Evolutionary conservation across 768 basidiomycete genomes (phyloP), one percentile per base, ranked within the genome.

Genomic region (Tubosaeta sp.): DNA sequence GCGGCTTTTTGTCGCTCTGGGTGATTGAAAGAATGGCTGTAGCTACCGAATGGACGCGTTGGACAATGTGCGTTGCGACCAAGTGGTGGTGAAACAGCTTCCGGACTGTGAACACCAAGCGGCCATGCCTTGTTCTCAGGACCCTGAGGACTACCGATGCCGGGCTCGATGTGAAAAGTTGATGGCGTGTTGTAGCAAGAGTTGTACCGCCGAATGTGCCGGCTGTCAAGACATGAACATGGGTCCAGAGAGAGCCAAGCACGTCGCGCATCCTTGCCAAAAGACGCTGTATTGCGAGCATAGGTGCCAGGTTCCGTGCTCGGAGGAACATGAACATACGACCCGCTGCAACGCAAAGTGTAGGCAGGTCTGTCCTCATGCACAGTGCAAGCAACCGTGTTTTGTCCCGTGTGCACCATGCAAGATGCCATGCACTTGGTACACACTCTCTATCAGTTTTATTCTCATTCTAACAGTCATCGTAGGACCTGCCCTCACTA

Each of bases 351-450:
- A 52, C 45, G 57, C 70, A 18, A 52, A 59, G 6, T 86, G 83
- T 53, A 71, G 78, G 19, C 82, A 85, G 57, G 66, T 62, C 13
- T 87, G 85, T 57, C 39, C 59, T 14, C 85, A 86, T 60, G 69
- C 78, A 1, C 66, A 62, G 12, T 86, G 85, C 60, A 67, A 50
- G 6, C 58, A 62, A 1, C 56, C 65, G 16, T 87, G 86, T 53
- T 79, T 75, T 1, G 68, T 58, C 0, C 76, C 78, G 1, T 86
- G 85, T 55, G 73, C 79, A 1, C 82, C 84, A 3, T 87, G 86
- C 61, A 74, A 79, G 57, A 77, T 83, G 56, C 67, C 73, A 4
- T 88, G 86, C 55, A 71, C 70, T 4, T 87, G 86, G 82, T 59
- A 49, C 68, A 48, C 50, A 40, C 40, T 25, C 24, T 31, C 18